Percentiles rank a stretch among this genome's conserved stretches.
Conservation (phyloP, 2,329 filamentous ascomycete species). For the Penicillium sp. region DNA sequence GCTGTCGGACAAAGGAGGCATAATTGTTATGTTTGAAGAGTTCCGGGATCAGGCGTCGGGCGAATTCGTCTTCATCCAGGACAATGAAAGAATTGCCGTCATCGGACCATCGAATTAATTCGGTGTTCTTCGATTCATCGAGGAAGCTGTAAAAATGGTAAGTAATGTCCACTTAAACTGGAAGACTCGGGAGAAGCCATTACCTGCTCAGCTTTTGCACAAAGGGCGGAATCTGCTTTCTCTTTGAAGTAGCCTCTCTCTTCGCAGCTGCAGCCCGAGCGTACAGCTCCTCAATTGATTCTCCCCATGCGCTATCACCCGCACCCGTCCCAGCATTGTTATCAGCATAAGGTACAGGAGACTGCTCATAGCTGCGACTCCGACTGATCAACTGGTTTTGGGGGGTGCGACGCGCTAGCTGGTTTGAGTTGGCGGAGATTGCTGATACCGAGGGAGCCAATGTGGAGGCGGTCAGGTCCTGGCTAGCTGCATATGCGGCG, state of each 20-base stretch:
- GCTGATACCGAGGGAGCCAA: too few relatives aligned
- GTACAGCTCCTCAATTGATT: constrained; percentile 73
- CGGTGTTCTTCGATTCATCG: constrained; percentile 85
- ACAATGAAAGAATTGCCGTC: constrained; percentile 96
- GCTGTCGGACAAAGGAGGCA: constrained; percentile 67
- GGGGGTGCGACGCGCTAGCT: constrained; percentile 38
- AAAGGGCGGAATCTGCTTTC: constrained; percentile 95
- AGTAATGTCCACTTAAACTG: constrained; percentile 7
- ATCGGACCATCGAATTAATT: constrained; percentile 94
- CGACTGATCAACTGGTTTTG: constrained; percentile 36
- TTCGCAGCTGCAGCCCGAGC: constrained; percentile 75
- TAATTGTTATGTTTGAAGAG: constrained; percentile 77
- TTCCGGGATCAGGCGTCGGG: constrained; percentile 66
- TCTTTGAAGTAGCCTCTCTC: constrained; percentile 78
- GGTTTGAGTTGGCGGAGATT: constrained; percentile 29
- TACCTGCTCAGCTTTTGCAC: constrained; percentile 97
- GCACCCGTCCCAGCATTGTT: constrained; percentile 16
- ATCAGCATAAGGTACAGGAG: constrained; percentile 25
- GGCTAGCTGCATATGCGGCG: constrained; percentile 36
- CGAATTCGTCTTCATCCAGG: constrained; percentile 86
- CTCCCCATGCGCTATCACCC: constrained; percentile 40
- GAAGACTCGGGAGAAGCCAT: constrained; percentile 24
- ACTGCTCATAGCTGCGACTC: constrained; percentile 35
- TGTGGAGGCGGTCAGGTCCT: constrained; percentile 47
- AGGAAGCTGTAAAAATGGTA: constrained; percentile 63